Evolutionary conservation across 108 stramenopile genomes (phyloP).

Genomic region (Cylindrotheca closterium): DNA sequence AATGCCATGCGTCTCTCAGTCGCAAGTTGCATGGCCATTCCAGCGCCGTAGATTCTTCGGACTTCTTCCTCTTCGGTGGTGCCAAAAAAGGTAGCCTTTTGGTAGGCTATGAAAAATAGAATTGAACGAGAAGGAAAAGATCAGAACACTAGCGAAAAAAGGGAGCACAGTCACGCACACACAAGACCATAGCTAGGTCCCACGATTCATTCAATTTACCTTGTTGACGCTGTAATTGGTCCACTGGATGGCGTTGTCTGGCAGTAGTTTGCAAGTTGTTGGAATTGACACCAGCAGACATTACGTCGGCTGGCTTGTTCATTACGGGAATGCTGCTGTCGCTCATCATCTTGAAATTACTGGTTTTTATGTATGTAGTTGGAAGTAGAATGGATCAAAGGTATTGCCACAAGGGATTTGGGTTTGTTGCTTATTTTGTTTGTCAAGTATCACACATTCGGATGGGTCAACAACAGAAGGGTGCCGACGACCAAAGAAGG

Average conservation of each 20-base stretch:
- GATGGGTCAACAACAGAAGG: no score
- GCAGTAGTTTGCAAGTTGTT: slow-evolving; percentile 74
- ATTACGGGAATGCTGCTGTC: slow-evolving; percentile 66
- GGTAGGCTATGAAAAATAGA: slow-evolving; percentile 22
- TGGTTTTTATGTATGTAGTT: neutral
- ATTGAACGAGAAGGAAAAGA: slow-evolving; percentile 12
- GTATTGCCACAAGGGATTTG: neutral
- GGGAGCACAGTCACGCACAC: neutral
- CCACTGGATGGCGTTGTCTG: slow-evolving; percentile 69
- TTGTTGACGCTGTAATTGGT: slow-evolving; percentile 66
- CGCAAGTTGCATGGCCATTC: slow-evolving; percentile 83
- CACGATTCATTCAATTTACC: slow-evolving; percentile 29
- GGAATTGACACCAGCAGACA: slow-evolving; percentile 79
- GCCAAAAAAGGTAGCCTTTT: slow-evolving; percentile 29
- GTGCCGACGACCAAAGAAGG: no score
- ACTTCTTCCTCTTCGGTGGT: slow-evolving; percentile 47
- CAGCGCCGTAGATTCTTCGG: slow-evolving; percentile 82
- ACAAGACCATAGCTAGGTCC: slow-evolving; percentile 5
- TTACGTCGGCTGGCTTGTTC: slow-evolving; percentile 65
- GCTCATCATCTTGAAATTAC: slow-evolving; percentile 26
- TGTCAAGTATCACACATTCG: no score
- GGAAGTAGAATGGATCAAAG: slow-evolving; percentile 2
- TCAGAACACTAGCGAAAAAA: neutral
- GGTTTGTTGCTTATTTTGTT: neutral
- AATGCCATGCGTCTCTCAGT: slow-evolving; percentile 75